Evolutionary conservation across 768 basidiomycete genomes (phyloP).

Genomic region (Polyporus arcularius): DNA sequence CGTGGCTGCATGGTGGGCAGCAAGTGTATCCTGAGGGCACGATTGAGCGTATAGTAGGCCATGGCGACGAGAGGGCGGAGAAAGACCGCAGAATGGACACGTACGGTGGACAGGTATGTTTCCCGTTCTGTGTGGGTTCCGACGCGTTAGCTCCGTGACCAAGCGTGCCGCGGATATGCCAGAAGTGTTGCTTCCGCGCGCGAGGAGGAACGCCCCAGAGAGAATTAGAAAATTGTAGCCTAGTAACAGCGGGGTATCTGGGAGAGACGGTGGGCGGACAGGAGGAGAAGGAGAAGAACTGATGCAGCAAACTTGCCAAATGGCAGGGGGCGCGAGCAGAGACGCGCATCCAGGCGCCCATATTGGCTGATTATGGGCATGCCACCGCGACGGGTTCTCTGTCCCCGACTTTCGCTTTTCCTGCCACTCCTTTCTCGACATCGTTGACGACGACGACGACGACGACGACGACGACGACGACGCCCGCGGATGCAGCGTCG

Average conservation of each 20-base stretch:
- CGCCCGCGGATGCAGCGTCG: conserved; percentile 58
- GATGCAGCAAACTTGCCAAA: neutral
- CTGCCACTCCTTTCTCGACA: conserved; percentile 7
- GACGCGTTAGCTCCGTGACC: conserved; percentile 17
- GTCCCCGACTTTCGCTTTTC: conserved; percentile 1
- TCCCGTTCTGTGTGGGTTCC: conserved; percentile 3
- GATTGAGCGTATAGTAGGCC: conserved; percentile 14
- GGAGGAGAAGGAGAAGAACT: neutral
- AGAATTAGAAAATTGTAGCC: neutral
- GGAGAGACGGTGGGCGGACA: neutral
- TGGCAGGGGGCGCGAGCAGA: neutral
- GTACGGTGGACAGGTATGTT: neutral
- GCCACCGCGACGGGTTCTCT: neutral
- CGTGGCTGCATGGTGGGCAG: conserved; percentile 27
- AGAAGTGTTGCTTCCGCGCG: neutral
- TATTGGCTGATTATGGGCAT: conserved; percentile 9
- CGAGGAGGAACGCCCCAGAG: neutral
- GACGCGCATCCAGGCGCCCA: conserved; percentile 2
- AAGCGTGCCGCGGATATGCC: neutral
- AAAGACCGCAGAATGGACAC: conserved; percentile 5
- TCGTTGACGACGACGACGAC: conserved; percentile 9
- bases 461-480: conserved; percentile 9
- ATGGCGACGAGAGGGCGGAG: conserved; percentile 2
- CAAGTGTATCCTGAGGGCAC: conserved; percentile 7
- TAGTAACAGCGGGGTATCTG: neutral